phyloP scores from a whole-genome alignment of 2,329 filamentous ascomycete species.

The Trichoderma cornu-damae region DNA sequence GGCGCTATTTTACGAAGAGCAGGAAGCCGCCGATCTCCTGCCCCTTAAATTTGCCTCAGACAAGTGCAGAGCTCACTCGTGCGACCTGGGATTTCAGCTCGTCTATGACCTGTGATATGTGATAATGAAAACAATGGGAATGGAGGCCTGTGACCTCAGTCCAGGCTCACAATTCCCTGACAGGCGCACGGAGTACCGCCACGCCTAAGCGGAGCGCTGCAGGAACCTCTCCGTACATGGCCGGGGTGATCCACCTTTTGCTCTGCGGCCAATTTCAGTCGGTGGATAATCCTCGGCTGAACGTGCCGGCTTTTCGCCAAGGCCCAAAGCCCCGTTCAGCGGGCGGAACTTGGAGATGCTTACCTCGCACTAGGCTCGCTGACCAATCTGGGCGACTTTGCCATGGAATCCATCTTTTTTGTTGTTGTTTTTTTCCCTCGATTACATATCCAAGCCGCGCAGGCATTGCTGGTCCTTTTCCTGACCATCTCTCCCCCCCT shows the following conservation, averaged over 20 bases:
- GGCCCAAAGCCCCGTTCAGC: background rate
- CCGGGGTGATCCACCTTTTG: background rate
- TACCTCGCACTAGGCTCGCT: too few species aligned
- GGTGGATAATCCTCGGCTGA: background rate
- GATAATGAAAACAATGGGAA: too few species aligned
- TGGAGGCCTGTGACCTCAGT: background rate
- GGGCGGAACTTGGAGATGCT: constrained; percentile 1
- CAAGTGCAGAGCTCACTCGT: background rate
- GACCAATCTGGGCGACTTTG: constrained; percentile 20
- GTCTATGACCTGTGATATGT: constrained; percentile 5
- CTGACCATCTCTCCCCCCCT: background rate
- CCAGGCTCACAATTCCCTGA: constrained; percentile 11
- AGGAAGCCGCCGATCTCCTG: background rate
- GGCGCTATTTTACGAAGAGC: constrained; percentile 4
- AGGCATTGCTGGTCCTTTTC: constrained; percentile 1
- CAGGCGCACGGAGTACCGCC: background rate
- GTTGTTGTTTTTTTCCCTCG: constrained; percentile 16
- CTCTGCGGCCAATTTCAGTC: background rate
- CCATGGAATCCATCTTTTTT: constrained; percentile 11
- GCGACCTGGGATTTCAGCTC: constrained; percentile 15
- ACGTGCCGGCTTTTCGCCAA: background rate
- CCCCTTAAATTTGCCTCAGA: background rate
- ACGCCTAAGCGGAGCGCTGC: background rate
- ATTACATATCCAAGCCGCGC: constrained; percentile 10
- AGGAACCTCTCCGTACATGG: too few species aligned